These are phyloP conservation scores for Cercospora zeina DNA, from an alignment of 2,329 filamentous ascomycete genomes.

Conservation along the genomic window DNA sequence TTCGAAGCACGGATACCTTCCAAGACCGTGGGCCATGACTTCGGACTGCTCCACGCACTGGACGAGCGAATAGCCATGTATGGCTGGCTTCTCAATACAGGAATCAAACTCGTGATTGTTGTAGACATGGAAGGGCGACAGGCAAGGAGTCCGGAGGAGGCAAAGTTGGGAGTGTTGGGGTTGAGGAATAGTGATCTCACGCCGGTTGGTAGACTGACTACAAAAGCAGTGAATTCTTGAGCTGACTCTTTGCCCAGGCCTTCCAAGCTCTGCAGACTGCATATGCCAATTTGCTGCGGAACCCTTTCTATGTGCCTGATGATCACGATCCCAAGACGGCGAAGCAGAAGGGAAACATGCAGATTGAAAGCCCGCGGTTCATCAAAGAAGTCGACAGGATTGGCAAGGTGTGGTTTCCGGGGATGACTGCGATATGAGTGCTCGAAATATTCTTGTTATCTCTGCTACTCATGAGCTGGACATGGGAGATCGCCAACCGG, in stretches of 20 bases:
- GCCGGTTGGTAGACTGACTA: slow-evolving; percentile 56
- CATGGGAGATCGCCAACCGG: neutral
- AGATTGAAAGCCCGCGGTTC: slow-evolving; percentile 81
- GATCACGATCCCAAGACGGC: slow-evolving; percentile 67
- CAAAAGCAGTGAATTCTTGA: neutral
- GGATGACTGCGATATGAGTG: slow-evolving; percentile 40
- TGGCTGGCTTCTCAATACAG: slow-evolving; percentile 95
- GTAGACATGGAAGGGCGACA: slow-evolving; percentile 83
- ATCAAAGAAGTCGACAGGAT: slow-evolving; percentile 79
- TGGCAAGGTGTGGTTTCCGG: slow-evolving; percentile 80
- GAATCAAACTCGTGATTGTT: slow-evolving; percentile 83
- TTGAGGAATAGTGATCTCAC: slow-evolving; percentile 85
- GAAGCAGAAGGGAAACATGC: slow-evolving; percentile 52
- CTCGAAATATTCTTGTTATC: neutral
- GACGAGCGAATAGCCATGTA: slow-evolving; percentile 93
- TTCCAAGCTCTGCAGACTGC: slow-evolving; percentile 92
- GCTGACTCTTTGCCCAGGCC: slow-evolving; percentile 52
- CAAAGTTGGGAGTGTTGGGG: slow-evolving; percentile 57
- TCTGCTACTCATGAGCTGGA: neutral
- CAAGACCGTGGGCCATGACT: slow-evolving; percentile 75
- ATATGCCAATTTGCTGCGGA: slow-evolving; percentile 84
- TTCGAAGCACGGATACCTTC: slow-evolving; percentile 81
- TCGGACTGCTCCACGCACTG: slow-evolving; percentile 86
- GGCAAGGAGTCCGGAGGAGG: slow-evolving; percentile 40
- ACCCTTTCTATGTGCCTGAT: slow-evolving; percentile 92